phyloP scores from a whole-genome alignment of 2,329 filamentous ascomycete genomes.

The Tricladium varicosporioides region DNA sequence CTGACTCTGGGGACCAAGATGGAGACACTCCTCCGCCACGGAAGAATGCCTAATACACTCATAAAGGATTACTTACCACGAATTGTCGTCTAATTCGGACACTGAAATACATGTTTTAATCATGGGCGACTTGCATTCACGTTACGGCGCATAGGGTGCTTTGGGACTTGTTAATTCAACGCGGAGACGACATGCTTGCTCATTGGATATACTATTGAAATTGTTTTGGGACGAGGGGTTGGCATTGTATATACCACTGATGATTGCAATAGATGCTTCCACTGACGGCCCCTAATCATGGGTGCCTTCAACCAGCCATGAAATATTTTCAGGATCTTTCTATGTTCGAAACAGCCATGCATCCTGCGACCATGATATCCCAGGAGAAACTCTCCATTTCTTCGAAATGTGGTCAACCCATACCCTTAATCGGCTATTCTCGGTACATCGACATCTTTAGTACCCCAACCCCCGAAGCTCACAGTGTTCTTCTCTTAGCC shows the following conservation, averaged over 20 bases:
- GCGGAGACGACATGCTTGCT: not conserved
- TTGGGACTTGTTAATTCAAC: slow-evolving; percentile 6
- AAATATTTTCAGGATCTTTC: too few species aligned
- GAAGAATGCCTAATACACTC: not conserved
- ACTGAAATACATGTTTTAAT: slow-evolving; percentile 3
- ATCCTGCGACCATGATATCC: too few species aligned
- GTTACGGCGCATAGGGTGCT: slow-evolving; percentile 15
- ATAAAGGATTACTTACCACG: not conserved
- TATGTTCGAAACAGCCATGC: too few species aligned
- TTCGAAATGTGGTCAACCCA: too few species aligned
- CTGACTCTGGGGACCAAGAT: slow-evolving; percentile 28
- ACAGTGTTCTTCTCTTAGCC: too few species aligned
- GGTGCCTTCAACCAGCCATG: too few species aligned
- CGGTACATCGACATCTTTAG: too few species aligned
- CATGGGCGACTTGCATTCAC: slow-evolving; percentile 10
- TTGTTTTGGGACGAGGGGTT: not conserved
- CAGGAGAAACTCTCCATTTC: too few species aligned
- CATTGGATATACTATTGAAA: slow-evolving; percentile 6
- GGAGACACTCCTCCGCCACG: slow-evolving; percentile 21
- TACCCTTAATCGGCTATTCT: too few species aligned
- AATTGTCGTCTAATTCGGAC: not conserved
- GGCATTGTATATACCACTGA: slow-evolving; percentile 29
- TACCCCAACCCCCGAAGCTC: too few species aligned
- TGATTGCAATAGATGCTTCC: slow-evolving; percentile 21
- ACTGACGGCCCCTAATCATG: not conserved